These are phyloP conservation scores for Cladophialophora chaetospira DNA, from an alignment of 2,329 filamentous ascomycete species.

Conservation along the genomic window DNA sequence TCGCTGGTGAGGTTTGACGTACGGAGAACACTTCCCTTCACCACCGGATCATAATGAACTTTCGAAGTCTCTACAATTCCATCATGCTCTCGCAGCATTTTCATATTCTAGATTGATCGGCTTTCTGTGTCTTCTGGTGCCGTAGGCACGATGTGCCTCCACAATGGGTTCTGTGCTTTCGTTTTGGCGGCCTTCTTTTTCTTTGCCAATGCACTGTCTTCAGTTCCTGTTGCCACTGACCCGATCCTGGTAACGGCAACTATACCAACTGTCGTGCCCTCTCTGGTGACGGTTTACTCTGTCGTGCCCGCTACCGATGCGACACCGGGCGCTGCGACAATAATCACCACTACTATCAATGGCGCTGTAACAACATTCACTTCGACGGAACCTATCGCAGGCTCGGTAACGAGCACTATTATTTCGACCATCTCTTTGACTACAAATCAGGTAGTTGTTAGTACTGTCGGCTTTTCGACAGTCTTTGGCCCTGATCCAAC, in stretches of 20 bases:
- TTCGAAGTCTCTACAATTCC: no score
- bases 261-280: conserved; percentile 20
- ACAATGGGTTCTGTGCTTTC: conserved; percentile 7
- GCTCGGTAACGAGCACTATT: conserved; percentile 22
- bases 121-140: conserved; percentile 4
- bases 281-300: conserved; percentile 24
- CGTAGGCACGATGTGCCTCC: conserved; percentile 19
- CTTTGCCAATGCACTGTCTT: conserved; percentile 17
- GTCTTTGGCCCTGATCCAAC: conserved; percentile 22
- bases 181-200: conserved; percentile 10
- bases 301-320: conserved; percentile 19
- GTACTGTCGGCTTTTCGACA: conserved; percentile 23
- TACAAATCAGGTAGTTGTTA: conserved; percentile 19
- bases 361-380: conserved; percentile 10
- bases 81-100: no score
- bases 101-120: no score
- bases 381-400: conserved; percentile 6
- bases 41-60: no score
- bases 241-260: conserved; percentile 24
- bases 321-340: not conserved
- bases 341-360: conserved; percentile 22
- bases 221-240: conserved; percentile 26
- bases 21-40: not conserved
- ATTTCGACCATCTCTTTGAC: conserved; percentile 24
- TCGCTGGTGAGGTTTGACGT: not conserved